phyloP scores from a whole-genome alignment of 2,329 filamentous ascomycete genomes.

The Calonectria multiphialidica region DNA sequence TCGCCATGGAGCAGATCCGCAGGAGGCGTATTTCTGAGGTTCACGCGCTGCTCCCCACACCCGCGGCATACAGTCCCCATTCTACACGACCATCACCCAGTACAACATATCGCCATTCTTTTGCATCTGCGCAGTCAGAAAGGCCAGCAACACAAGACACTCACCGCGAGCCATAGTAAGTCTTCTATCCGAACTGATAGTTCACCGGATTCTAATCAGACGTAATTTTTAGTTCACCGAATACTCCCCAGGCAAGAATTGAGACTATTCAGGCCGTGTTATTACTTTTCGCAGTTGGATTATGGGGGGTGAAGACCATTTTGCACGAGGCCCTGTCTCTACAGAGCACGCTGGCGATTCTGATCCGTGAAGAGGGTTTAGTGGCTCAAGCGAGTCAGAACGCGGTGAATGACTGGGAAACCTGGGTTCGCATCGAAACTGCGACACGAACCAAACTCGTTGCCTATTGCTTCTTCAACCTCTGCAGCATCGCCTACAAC shows the following conservation, averaged over 20 bases:
- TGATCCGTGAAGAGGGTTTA: slow-evolving; percentile 71
- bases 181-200: slow-evolving; percentile 2
- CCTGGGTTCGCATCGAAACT: slow-evolving; percentile 70
- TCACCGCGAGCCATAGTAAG: slow-evolving; percentile 71
- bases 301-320: slow-evolving; percentile 72
- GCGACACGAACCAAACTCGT: slow-evolving; percentile 70
- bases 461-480: slow-evolving; percentile 72
- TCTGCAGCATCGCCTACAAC: slow-evolving; percentile 73
- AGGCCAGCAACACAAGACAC: slow-evolving; percentile 69
- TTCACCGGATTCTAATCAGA: slow-evolving; percentile 10
- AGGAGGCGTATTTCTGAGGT: slow-evolving; percentile 69
- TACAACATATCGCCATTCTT: slow-evolving; percentile 68
- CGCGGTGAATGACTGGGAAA: slow-evolving; percentile 65
- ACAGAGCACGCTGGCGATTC: slow-evolving; percentile 68
- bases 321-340: slow-evolving; percentile 70
- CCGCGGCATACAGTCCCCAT: slow-evolving; percentile 70
- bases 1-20: slow-evolving; percentile 70
- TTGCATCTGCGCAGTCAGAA: slow-evolving; percentile 69
- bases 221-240: slow-evolving; percentile 60
- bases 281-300: slow-evolving; percentile 69
- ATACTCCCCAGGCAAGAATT: slow-evolving; percentile 69
- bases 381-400: slow-evolving; percentile 61
- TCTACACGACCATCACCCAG: slow-evolving; percentile 71
- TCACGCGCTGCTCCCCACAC: slow-evolving; percentile 67
- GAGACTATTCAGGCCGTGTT: slow-evolving; percentile 76